phyloP scores from a whole-genome alignment of 768 basidiomycete species.

The Mycena rosella region DNA sequence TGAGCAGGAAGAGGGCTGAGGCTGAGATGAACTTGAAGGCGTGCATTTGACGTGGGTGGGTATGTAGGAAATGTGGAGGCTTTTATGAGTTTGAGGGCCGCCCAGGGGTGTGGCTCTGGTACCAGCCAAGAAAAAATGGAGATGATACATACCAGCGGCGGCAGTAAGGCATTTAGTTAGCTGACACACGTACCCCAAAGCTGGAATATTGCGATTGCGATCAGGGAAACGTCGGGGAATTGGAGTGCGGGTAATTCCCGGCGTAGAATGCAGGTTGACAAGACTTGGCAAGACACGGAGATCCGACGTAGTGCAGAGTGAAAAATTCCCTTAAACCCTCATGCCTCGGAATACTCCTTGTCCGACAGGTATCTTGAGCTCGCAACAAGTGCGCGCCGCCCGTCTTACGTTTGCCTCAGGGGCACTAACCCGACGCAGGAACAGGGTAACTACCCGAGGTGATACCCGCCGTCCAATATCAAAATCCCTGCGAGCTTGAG shows the following conservation, averaged over 20 bases:
- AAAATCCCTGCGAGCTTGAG: not conserved
- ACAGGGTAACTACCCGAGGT: no score
- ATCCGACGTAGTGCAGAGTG: no score
- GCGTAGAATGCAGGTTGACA: not conserved
- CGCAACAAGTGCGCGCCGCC: no score
- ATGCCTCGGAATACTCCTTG: no score
- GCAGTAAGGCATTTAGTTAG: no score
- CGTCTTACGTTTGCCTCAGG: no score
- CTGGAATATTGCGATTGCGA: not conserved
- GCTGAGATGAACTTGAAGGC: conserved; percentile 12
- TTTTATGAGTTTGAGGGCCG: conserved; percentile 3
- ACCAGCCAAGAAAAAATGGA: not conserved
- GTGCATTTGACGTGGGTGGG: conserved; percentile 18
- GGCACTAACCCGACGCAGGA: no score
- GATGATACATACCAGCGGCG: not conserved
- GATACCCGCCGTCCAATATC: not conserved
- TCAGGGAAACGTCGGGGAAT: not conserved
- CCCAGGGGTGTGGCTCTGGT: not conserved
- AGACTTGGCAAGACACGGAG: not conserved
- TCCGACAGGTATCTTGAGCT: no score
- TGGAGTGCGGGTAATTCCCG: no score
- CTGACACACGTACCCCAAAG: no score
- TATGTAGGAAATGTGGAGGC: not conserved
- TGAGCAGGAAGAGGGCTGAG: conserved; percentile 15
- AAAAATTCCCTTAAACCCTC: no score